A percentile compares a stretch with the other conserved stretches of the same genome.
These are phyloP conservation scores for Colletotrichum echinochloae DNA, from an alignment of 2,329 filamentous ascomycete genomes.

Conservation along the genomic window DNA sequence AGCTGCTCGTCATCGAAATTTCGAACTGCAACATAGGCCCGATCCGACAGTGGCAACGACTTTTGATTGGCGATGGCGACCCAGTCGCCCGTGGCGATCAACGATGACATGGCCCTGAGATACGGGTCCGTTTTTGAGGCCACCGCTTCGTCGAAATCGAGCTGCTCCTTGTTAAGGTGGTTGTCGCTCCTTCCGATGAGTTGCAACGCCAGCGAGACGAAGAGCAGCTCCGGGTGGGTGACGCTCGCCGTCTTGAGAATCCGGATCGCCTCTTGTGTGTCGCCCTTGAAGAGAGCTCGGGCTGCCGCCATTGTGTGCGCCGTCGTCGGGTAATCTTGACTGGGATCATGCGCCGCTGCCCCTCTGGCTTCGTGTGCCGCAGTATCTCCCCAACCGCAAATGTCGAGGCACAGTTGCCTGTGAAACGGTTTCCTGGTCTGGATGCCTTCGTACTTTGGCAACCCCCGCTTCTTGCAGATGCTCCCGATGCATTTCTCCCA, in stretches of 20 bases:
- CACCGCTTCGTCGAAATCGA: constrained; percentile 69
- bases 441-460: constrained; percentile 73
- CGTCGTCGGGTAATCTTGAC: constrained; percentile 63
- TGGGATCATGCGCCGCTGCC: constrained; percentile 53
- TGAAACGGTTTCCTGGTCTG: constrained; percentile 75
- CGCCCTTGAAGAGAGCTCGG: constrained; percentile 79
- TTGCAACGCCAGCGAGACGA: constrained; percentile 76
- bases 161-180: constrained; percentile 58
- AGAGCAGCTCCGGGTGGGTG: constrained; percentile 72
- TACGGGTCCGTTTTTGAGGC: constrained; percentile 80
- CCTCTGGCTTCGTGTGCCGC: constrained; percentile 46
- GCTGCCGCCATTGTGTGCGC: constrained; percentile 81
- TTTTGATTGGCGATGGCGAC: constrained; percentile 77
- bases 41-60: constrained; percentile 79
- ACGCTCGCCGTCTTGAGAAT: constrained; percentile 77
- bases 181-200: constrained; percentile 66
- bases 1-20: constrained; percentile 73
- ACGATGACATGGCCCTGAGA: constrained; percentile 81
- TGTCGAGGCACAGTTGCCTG: constrained; percentile 78
- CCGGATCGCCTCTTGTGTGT: constrained; percentile 75
- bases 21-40: constrained; percentile 78
- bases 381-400: constrained; percentile 78
- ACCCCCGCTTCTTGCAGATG: constrained; percentile 71
- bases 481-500: constrained; percentile 73
- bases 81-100: constrained; percentile 84